Conservation (phyloP, 768 basidiomycete species). For the Mycena crocata region DNA sequence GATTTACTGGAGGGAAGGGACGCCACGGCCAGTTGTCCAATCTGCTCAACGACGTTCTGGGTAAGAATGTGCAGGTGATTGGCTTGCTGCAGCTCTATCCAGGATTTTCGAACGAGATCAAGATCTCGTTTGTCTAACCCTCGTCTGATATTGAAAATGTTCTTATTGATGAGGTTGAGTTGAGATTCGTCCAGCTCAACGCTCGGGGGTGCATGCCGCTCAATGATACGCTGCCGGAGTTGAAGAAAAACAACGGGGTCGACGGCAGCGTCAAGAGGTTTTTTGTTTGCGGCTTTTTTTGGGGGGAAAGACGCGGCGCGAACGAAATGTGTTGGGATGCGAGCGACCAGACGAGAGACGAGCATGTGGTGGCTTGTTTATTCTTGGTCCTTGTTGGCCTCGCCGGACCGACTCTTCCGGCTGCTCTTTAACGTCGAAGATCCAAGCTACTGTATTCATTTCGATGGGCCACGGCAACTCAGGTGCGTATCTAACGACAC, state of each 20-base stretch:
- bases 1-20: conserved; percentile 37
- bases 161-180: conserved; percentile 41
- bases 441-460: too few relatives aligned
- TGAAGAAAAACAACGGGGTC: conserved; percentile 23
- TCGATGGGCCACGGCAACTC: conserved; percentile 86
- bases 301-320: conserved; percentile 27
- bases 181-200: conserved; percentile 26
- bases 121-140: conserved; percentile 52
- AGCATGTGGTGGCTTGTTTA: background rate
- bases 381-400: too few relatives aligned
- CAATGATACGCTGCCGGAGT: conserved; percentile 28
- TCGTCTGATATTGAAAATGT: conserved; percentile 51
- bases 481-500: conserved; percentile 68
- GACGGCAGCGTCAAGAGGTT: conserved; percentile 10
- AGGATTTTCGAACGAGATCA: conserved; percentile 45
- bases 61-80: conserved; percentile 60
- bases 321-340: background rate
- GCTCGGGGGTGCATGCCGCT: conserved; percentile 28
- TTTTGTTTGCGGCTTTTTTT: background rate
- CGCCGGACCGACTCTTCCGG: background rate
- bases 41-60: conserved; percentile 50
- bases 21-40: conserved; percentile 50
- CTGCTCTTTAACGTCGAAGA: background rate
- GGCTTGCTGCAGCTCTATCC: conserved; percentile 56
- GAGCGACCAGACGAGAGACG: background rate